Base-by-base conservation (phyloP, 2,329 filamentous ascomycete genomes). In the Elsinoe perseae region DNA sequence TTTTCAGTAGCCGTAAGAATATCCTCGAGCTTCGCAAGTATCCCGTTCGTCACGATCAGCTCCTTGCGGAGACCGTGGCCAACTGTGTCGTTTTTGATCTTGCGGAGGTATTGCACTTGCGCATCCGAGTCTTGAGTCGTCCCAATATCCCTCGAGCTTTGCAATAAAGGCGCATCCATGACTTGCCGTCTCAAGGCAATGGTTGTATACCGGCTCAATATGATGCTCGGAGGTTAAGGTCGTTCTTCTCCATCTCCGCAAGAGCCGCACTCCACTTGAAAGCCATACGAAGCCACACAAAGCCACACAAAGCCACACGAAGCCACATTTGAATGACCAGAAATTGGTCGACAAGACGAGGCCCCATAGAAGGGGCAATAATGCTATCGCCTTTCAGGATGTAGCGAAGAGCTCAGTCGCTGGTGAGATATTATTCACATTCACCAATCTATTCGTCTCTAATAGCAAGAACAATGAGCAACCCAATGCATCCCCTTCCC, bases 61-160 rank as follows among this genome's bases (percentile, higher is more conserved):
- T 92, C 86, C 72, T 98, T 98, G 69, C 85, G 85, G 69, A 92
- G 84, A 30, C 86, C 80, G 70, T 97, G 89, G 21, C 93, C 93
- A 59, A 95, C 83, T 48, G 95, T 80, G 61, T 93, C 87, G 70
- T 95, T 93, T 75, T 95, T 97, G 27, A 98, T 75, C 40, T 78
- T 76, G 61, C 84, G 82, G 43, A 96, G 77, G 50, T 84, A 80
- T 23, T 77, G 73, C 38, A 75, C 66, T 59, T 75, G 73, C n/a
- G 70, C 67, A 50, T 70, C 65, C 32, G 48, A 18, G 25, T 56
- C 53, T 46, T n/a, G 34, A 6, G 62, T 27, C 5, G 59, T 53
- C 20, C 59, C 56, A 42, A 61, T 48, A 56, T 64, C 60, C 40
- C 58, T 50, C 36, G 62, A 57, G 18, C 56, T 59, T 40, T 60